phyloP scores from a whole-genome alignment of 1,139 yeast species.

The Fermentozyma sake region DNA sequence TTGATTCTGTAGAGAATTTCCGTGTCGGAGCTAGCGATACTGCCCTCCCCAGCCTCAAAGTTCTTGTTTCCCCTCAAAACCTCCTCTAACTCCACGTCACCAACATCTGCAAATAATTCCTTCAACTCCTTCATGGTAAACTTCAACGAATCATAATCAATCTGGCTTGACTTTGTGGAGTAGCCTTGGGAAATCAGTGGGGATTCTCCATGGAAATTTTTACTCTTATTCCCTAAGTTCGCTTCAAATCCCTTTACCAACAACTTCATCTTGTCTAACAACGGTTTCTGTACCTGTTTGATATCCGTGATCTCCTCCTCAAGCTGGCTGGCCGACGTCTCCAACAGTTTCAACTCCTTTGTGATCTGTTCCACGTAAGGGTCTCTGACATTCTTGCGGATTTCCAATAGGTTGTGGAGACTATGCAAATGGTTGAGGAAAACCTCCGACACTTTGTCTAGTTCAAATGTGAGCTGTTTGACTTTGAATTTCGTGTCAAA shows the following conservation, averaged over 20 bases:
- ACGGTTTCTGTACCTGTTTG: slow-evolving; percentile 31
- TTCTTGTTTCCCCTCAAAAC: slow-evolving; percentile 1
- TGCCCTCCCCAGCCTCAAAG: slow-evolving; percentile 5
- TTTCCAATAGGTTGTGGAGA: slow-evolving; percentile 17
- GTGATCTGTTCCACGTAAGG: slow-evolving; percentile 20
- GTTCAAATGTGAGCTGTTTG: slow-evolving; percentile 21
- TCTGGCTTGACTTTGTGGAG: slow-evolving; percentile 5
- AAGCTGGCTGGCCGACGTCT: slow-evolving; percentile 14
- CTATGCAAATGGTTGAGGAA: slow-evolving; percentile 25
- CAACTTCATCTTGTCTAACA: slow-evolving; percentile 30
- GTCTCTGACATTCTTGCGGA: slow-evolving; percentile 12
- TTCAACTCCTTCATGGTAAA: slow-evolving; percentile 18
- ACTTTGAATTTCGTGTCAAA: slow-evolving; percentile 11
- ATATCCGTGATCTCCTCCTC: slow-evolving; percentile 23
- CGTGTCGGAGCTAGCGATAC: slow-evolving; percentile 2
- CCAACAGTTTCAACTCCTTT: slow-evolving; percentile 20
- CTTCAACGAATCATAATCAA: slow-evolving; percentile 17
- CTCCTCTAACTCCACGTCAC: slow-evolving; percentile 1
- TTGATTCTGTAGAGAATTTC: slow-evolving; percentile 10
- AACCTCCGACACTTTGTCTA: slow-evolving; percentile 22
- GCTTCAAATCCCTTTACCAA: slow-evolving; percentile 23
- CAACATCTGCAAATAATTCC: slow-evolving; percentile 18
- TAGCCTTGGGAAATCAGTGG: no score
- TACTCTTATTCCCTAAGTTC: no score
- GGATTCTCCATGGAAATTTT: no score